Conservation (phyloP, 805 yeast species). For the Nematodospora valgi region DNA sequence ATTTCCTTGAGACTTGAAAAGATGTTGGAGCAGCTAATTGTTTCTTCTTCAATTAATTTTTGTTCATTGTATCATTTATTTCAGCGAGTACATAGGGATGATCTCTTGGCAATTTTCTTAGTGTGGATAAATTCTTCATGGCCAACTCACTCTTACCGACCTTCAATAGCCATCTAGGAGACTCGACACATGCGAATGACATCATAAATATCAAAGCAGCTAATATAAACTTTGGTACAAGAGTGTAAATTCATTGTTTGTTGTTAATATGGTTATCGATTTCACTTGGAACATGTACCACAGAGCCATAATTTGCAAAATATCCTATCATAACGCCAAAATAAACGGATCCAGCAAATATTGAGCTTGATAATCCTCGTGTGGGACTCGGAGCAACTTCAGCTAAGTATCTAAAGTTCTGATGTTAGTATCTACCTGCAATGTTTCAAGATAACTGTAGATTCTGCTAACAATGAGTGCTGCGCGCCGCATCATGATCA, state of each 20-base stretch:
- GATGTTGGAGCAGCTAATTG: neutral
- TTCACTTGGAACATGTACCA: constrained; percentile 16
- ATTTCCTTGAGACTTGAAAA: constrained; percentile 23
- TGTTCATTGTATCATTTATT: constrained; percentile 46
- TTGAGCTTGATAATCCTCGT: constrained; percentile 47
- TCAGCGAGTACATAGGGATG: constrained; percentile 49
- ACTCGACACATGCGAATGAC: constrained; percentile 42
- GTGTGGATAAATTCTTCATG: constrained; percentile 30
- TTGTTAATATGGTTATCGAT: constrained; percentile 3
- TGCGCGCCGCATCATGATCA: too few species aligned
- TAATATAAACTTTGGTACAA: constrained; percentile 42
- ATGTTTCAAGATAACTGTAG: too few species aligned
- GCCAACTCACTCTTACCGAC: constrained; percentile 37
- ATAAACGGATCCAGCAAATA: constrained; percentile 56
- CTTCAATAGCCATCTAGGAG: constrained; percentile 49
- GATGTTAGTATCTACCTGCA: too few species aligned
- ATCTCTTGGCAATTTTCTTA: constrained; percentile 41
- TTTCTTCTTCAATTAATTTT: constrained; percentile 21
- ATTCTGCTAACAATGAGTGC: too few species aligned
- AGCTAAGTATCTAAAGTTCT: constrained; percentile 38
- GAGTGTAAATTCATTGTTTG: constrained; percentile 49
- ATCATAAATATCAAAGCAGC: constrained; percentile 41
- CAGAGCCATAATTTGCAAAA: constrained; percentile 34
- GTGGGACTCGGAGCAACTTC: constrained; percentile 49
- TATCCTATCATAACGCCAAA: constrained; percentile 47